Conservation (phyloP, 306 rosid genomes). For the Gillenia trifoliata region DNA sequence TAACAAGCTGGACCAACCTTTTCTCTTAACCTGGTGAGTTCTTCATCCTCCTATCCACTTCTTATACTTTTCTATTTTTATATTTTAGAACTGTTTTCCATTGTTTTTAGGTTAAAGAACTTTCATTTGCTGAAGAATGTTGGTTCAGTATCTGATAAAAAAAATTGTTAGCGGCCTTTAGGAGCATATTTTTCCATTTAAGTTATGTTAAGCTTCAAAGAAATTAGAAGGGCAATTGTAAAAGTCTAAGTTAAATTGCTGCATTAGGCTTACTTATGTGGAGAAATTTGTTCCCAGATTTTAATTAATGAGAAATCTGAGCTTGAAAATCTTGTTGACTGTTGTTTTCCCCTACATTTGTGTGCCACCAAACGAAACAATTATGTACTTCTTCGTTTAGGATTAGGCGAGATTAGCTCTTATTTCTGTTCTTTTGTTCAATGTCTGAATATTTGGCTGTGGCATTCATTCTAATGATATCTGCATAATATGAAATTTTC, state of each 20-base stretch:
- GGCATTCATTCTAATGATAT: not conserved
- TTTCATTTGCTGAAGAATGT: not conserved
- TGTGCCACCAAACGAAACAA: not conserved
- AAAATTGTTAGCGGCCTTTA: not conserved
- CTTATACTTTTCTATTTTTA: not conserved
- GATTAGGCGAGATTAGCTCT: not conserved
- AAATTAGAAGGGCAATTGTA: not conserved
- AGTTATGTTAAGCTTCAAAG: not conserved
- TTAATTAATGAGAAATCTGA: not conserved
- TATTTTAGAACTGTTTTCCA: not conserved
- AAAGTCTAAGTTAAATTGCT: not conserved
- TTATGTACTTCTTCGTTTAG: not conserved
- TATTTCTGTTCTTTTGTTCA: not conserved
- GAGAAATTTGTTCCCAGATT: not conserved
- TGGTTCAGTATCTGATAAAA: not conserved
- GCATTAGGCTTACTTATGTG: not conserved
- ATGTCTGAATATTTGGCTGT: not conserved
- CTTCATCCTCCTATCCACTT: not conserved
- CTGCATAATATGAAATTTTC: not conserved
- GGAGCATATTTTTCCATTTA: not conserved
- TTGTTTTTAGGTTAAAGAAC: not conserved
- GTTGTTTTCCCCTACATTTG: not conserved
- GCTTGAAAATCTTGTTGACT: not conserved
- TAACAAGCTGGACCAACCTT: conserved; percentile 88
- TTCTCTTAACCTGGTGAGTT: conserved; percentile 75